Percentiles rank a stretch among this genome's conserved stretches.
Conservation (phyloP, 805 yeast genomes). For the Lachancea lanzarotensis region DNA sequence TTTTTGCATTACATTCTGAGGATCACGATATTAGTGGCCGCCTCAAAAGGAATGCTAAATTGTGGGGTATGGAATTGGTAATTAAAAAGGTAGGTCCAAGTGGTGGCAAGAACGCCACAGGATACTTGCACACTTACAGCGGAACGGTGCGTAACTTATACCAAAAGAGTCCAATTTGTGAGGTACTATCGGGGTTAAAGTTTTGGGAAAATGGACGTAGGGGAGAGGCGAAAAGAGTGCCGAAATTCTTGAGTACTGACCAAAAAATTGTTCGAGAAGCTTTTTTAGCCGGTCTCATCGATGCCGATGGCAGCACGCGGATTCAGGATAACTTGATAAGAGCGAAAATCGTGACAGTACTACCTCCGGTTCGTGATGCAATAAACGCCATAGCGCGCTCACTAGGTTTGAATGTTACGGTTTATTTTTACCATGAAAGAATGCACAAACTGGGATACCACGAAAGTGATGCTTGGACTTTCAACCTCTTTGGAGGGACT, state of each 20-base stretch:
- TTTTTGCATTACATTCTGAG: conserved; percentile 7
- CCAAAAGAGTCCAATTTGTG: conserved; percentile 4
- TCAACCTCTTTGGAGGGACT: conserved; percentile 8
- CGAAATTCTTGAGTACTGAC: conserved; percentile 4
- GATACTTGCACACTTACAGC: not conserved
- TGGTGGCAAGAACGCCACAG: not conserved
- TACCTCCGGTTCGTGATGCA: conserved; percentile 7
- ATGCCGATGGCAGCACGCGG: conserved; percentile 8
- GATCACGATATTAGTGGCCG: conserved; percentile 9
- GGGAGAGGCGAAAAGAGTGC: conserved; percentile 3
- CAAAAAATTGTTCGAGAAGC: conserved; percentile 8
- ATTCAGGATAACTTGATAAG: not conserved
- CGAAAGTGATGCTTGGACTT: conserved; percentile 10
- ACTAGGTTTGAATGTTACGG: not conserved
- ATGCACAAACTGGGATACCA: not conserved
- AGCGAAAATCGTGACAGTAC: conserved; percentile 3
- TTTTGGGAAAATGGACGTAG: conserved; percentile 4
- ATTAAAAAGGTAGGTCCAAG: not conserved
- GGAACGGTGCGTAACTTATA: conserved; percentile 1
- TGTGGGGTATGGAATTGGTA: conserved; percentile 8
- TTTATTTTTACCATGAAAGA: conserved; percentile 2
- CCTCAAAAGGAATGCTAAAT: conserved; percentile 1
- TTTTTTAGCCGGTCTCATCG: conserved; percentile 10
- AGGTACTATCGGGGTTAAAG: conserved; percentile 5
- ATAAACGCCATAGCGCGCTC: not conserved